phyloP scores from a whole-genome alignment of 768 basidiomycete genomes.

The Russula sp. region DNA sequence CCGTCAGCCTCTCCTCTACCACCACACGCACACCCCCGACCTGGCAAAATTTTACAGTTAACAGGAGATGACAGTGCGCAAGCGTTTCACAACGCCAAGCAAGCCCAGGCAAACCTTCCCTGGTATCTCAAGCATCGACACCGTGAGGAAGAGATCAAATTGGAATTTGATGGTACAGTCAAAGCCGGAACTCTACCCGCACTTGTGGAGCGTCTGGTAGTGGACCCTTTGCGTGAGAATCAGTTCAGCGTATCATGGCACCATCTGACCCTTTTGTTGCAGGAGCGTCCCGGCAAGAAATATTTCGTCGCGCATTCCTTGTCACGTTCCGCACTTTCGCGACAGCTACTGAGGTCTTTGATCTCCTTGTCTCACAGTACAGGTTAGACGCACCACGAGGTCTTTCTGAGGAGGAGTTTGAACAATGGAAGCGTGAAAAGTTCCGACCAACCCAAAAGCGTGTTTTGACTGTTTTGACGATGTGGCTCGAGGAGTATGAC shows the following conservation, averaged over 20 bases:
- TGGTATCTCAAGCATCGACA: conserved; percentile 59
- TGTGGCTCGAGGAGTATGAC: conserved; percentile 59
- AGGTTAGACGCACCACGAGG: conserved; percentile 42
- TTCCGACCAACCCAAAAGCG: conserved; percentile 58
- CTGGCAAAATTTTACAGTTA: conserved; percentile 36
- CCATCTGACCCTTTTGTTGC: background rate
- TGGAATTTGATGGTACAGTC: conserved; percentile 60
- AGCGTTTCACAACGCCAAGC: conserved; percentile 36
- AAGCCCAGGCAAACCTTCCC: conserved; percentile 37
- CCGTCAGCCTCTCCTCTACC: background rate
- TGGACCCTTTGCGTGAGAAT: conserved; percentile 53
- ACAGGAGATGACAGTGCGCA: conserved; percentile 41
- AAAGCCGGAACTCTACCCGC: conserved; percentile 65
- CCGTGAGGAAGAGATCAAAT: conserved; percentile 51
- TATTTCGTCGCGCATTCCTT: conserved; percentile 62
- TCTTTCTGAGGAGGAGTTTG: conserved; percentile 45
- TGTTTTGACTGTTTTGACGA: conserved; percentile 47
- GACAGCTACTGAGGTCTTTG: conserved; percentile 60
- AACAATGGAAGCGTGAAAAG: conserved; percentile 61
- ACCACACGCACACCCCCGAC: conserved; percentile 20
- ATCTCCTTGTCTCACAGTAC: conserved; percentile 61
- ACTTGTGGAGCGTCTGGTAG: conserved; percentile 64
- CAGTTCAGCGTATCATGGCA: background rate
- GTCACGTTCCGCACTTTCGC: conserved; percentile 81
- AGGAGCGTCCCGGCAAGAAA: conserved; percentile 27